Percentiles rank a stretch among this genome's conserved stretches.
phyloP scores from a whole-genome alignment of 2,329 filamentous ascomycete genomes.

The Fusarium lyarnte region DNA sequence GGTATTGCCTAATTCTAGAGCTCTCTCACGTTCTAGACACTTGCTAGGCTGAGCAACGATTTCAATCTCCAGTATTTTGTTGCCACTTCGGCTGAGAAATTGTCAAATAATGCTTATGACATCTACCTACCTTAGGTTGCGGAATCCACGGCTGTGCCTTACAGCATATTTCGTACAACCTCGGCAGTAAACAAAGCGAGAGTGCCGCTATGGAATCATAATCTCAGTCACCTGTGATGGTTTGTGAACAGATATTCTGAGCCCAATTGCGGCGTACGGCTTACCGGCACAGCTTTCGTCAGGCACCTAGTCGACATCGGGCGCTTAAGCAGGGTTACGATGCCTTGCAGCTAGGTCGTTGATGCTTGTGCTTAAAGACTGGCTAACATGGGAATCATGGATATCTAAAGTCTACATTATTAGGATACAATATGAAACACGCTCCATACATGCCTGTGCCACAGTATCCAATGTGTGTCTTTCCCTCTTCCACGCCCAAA shows the following conservation, averaged over 20 bases:
- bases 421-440: constrained; percentile 20
- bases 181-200: constrained; percentile 8
- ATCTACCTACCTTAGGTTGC: neutral
- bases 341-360: constrained; percentile 8
- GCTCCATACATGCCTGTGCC: constrained; percentile 1
- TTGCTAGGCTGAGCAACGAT: constrained; percentile 5
- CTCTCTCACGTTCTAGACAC: neutral
- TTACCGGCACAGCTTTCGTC: constrained; percentile 26
- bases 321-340: constrained; percentile 24
- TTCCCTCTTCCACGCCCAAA: neutral
- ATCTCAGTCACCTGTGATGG: neutral
- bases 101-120: constrained; percentile 4
- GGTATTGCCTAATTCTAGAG: neutral
- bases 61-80: constrained; percentile 5
- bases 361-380: neutral
- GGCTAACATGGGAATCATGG: neutral
- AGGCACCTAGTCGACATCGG: constrained; percentile 16
- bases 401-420: constrained; percentile 3
- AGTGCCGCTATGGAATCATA: constrained; percentile 9
- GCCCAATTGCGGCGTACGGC: constrained; percentile 17
- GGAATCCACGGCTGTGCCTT: neutral
- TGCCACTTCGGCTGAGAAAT: constrained; percentile 7
- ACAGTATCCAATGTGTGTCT: neutral
- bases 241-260: neutral
- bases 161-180: neutral